These are phyloP conservation scores for Knufia petricola DNA, from an alignment of 2,329 filamentous ascomycete genomes.

Conservation along the genomic window DNA sequence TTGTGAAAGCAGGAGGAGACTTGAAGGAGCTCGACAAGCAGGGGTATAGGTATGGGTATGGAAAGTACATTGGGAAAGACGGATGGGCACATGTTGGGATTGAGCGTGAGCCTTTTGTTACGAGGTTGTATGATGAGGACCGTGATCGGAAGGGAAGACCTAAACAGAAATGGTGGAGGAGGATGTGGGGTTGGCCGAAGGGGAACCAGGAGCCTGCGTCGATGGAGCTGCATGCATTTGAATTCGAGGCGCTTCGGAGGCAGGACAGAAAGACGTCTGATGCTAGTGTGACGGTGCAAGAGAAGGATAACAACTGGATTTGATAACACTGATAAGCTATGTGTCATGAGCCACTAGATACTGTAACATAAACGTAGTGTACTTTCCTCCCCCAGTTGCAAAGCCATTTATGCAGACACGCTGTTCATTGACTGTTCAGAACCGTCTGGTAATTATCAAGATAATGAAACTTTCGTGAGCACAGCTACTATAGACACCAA, in stretches of 20 bases:
- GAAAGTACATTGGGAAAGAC: slow-evolving; percentile 43
- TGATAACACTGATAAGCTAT: background rate
- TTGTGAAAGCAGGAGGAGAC: background rate
- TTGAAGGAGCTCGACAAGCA: background rate
- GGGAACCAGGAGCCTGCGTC: background rate
- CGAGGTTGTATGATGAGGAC: background rate
- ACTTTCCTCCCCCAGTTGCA: too few species aligned
- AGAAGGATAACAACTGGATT: background rate
- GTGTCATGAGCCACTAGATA: background rate
- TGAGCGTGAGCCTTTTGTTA: slow-evolving; percentile 1
- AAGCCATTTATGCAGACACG: too few species aligned
- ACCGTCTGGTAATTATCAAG: too few species aligned
- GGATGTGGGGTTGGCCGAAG: background rate
- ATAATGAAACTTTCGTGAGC: background rate
- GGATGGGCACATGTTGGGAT: slow-evolving; percentile 10
- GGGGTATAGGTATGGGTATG: slow-evolving; percentile 5
- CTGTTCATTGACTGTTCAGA: too few species aligned
- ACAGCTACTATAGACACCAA: too few species aligned
- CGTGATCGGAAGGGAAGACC: background rate
- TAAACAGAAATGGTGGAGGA: background rate
- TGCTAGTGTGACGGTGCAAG: background rate
- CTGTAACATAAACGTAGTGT: background rate
- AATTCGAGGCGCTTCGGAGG: too few species aligned
- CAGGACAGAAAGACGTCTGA: background rate
- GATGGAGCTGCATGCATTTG: too few species aligned